Evolutionary conservation across 2,329 filamentous ascomycete genomes (phyloP).

Genomic region (Cercospora sp.): DNA sequence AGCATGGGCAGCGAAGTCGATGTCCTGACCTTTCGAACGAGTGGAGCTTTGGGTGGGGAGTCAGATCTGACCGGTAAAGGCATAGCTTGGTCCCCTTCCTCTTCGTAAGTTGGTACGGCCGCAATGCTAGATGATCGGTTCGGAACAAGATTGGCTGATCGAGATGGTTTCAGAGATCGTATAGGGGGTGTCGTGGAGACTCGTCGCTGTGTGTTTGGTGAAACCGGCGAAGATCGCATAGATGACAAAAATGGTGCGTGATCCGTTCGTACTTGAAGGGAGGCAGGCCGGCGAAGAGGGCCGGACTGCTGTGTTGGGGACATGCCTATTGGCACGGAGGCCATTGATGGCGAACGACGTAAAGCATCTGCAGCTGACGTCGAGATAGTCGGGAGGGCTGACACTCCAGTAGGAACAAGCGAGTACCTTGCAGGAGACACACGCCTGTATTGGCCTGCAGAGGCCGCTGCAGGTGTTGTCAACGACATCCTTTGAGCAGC

Average conservation of each 20-base stretch:
- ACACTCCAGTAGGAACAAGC: background rate
- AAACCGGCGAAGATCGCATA: conserved; percentile 33
- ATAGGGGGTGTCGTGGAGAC: conserved; percentile 31
- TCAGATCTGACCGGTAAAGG: conserved; percentile 16
- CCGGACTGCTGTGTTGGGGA: conserved; percentile 7
- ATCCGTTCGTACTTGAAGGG: conserved; percentile 47
- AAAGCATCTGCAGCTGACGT: conserved; percentile 2
- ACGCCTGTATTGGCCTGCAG: background rate
- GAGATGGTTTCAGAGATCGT: conserved; percentile 35
- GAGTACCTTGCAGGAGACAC: background rate
- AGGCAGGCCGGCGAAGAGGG: conserved; percentile 44
- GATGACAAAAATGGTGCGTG: conserved; percentile 46
- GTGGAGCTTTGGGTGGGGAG: conserved; percentile 28
- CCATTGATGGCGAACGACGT: conserved; percentile 20
- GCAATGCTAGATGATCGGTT: conserved; percentile 6
- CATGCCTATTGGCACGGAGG: background rate
- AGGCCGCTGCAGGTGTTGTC: conserved; percentile 10
- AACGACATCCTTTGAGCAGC: background rate
- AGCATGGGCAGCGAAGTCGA: conserved; percentile 34
- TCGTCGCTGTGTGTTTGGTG: conserved; percentile 29
- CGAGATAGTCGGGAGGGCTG: background rate
- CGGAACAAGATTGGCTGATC: conserved; percentile 21
- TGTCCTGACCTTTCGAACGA: conserved; percentile 25
- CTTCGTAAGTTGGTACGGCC: conserved; percentile 19
- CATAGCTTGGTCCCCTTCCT: conserved; percentile 23